Conservation (phyloP, 2,329 filamentous ascomycete species). For the Pseudopithomyces chartarum region DNA sequence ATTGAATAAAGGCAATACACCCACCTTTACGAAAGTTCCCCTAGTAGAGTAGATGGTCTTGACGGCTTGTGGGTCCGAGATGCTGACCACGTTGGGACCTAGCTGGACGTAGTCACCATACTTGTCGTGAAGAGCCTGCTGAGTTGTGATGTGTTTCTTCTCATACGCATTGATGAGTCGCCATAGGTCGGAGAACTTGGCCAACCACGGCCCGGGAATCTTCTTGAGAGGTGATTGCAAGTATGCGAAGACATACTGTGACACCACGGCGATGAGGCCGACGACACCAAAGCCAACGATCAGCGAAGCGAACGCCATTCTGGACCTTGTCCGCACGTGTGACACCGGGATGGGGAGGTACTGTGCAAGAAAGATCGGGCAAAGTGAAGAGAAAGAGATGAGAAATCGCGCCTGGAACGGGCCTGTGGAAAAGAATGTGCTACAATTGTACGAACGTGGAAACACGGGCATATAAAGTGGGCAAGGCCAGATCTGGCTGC, state of each 20-base stretch:
- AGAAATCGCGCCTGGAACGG: not conserved
- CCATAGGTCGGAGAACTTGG: constrained; percentile 41
- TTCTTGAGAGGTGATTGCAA: constrained; percentile 35
- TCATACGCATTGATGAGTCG: constrained; percentile 34
- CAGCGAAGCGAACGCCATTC: constrained; percentile 19
- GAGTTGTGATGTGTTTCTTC: constrained; percentile 36
- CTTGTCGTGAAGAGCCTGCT: constrained; percentile 33
- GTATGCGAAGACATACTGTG: constrained; percentile 29
- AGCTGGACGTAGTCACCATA: constrained; percentile 36
- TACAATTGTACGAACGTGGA: not conserved
- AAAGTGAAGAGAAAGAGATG: not conserved
- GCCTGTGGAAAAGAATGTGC: not conserved
- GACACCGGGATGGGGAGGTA: not conserved
- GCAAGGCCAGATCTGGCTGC: not conserved
- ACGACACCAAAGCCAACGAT: constrained; percentile 20
- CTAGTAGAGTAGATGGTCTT: constrained; percentile 40
- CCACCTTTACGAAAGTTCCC: constrained; percentile 38
- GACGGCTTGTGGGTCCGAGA: constrained; percentile 34
- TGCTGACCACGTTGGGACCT: constrained; percentile 36
- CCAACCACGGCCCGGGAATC: constrained; percentile 39
- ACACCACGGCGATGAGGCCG: constrained; percentile 17
- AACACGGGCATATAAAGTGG: not conserved
- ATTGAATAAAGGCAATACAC: not conserved
- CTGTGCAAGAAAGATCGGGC: too few species aligned
- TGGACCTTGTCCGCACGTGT: constrained; percentile 10